Percentiles rank a stretch among this genome's conserved stretches.
Evolutionary conservation across 179 eudicot genomes (phyloP).

Genomic region (Vitellaria paradoxa): DNA sequence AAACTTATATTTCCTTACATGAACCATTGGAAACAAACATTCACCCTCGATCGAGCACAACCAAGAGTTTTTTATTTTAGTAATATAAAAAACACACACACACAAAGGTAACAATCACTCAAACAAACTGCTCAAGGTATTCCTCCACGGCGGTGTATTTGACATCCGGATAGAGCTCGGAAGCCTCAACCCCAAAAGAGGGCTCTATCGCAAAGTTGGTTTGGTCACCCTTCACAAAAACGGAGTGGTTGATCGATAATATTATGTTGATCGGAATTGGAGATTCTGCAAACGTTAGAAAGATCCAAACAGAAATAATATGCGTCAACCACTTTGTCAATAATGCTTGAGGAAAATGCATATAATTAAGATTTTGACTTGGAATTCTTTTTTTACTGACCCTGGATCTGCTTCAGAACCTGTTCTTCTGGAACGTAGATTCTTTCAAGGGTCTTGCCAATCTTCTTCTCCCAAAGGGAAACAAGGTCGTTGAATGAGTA

Average conservation of each 20-base stretch:
- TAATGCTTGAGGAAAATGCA: neutral
- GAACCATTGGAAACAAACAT: neutral
- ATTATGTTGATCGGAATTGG: constrained; percentile 37
- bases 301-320: neutral
- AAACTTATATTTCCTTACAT: too few relatives aligned
- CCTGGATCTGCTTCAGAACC: constrained; percentile 46
- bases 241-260: constrained; percentile 44
- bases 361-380: neutral
- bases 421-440: constrained; percentile 41
- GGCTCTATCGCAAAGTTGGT: constrained; percentile 66
- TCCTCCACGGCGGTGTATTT: constrained; percentile 68
- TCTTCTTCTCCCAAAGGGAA: constrained; percentile 61
- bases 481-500: constrained; percentile 55
- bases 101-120: neutral
- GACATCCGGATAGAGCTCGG: constrained; percentile 72
- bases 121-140: constrained; percentile 55
- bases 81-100: neutral
- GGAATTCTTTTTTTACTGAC: constrained; percentile 14
- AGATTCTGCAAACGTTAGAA: constrained; percentile 41
- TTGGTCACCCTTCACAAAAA: constrained; percentile 66
- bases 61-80: neutral
- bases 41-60: neutral
- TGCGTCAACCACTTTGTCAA: neutral
- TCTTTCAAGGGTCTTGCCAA: constrained; percentile 39
- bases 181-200: constrained; percentile 70